Conservation (phyloP, 2,329 filamentous ascomycete genomes). For the Beauveria sp. region DNA sequence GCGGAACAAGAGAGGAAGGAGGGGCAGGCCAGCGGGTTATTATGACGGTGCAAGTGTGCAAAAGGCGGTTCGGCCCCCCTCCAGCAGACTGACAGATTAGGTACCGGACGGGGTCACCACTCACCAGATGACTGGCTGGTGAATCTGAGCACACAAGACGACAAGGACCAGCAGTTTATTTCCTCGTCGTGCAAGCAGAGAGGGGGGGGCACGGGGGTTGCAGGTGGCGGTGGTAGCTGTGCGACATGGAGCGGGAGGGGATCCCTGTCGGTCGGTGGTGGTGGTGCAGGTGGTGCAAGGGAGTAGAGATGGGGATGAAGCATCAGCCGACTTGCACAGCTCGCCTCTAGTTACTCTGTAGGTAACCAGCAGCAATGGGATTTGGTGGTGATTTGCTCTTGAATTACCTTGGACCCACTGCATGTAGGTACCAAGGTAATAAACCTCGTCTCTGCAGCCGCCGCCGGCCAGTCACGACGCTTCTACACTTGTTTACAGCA, state of each 20-base stretch:
- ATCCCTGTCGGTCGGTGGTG: not conserved
- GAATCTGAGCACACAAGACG: not conserved
- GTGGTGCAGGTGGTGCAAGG: not conserved
- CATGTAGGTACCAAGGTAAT: no score
- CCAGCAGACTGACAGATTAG: no score
- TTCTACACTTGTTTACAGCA: no score
- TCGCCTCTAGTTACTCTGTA: no score
- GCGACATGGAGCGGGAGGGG: conserved; percentile 9
- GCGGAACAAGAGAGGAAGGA: conserved; percentile 1
- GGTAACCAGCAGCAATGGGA: no score
- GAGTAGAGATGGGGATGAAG: no score
- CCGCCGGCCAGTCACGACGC: no score
- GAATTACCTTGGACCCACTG: no score
- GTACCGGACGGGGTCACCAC: no score
- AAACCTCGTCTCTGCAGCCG: no score
- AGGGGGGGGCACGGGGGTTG: not conserved
- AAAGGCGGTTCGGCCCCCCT: not conserved
- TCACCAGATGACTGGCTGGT: not conserved
- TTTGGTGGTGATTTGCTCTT: no score
- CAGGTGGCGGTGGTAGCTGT: not conserved
- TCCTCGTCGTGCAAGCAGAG: not conserved
- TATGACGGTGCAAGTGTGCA: not conserved
- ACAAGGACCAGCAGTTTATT: not conserved
- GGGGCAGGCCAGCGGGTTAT: conserved; percentile 1
- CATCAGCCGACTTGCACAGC: no score